Base-by-base conservation (phyloP, 202 grass and related monocot species). In the Saccharum hybrid region DNA sequence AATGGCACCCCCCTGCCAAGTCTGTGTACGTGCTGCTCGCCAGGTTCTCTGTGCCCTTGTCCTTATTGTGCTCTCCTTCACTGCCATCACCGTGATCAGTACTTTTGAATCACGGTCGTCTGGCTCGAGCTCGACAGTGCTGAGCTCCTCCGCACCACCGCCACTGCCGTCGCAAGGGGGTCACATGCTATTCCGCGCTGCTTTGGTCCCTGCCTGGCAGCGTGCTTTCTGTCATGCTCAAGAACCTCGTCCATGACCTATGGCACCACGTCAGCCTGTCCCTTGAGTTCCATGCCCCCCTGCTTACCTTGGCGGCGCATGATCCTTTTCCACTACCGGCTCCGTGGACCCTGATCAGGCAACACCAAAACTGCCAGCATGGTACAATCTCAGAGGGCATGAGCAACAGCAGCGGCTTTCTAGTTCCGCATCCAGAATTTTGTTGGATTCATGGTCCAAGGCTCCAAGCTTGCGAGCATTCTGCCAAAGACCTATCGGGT, bases 221-320 rank as follows among this genome's bases (percentile, higher is more conserved):
- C 21, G 76, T 76, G 73, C 26, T 91, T 42, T 84, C 87, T 0
- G 88, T 94, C 81, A 94, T 97, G 90, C 95, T 97, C 81, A 92
- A 97, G 90, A 97, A 97, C 86, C 80, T 97, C 49, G 88, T 97
- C 62, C 87, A 94, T 81, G 86, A 90, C 74, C 5, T 72, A 48
- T 93, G 65, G 65, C 82, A 93, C 95, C 60, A 88, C 2, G 40
- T 42, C 9, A 42, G 9, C 38, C 0, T 42, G 40, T 42, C 40
- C 9, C 48, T 97, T 8, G 86, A 91, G 68, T 97, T 97, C 81
- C 76, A 89, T 63, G 64, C 78, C 19, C 52, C 8, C 77, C 46
- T 15, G n/a, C 83, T 0, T 88, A 91, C 73, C 36, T 81, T 49
- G 23, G 43, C 34, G 5, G 0, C 16, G 30, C 59, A 13, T 52